phyloP scores from a whole-genome alignment of 768 basidiomycete genomes.

The Russula compacta region DNA sequence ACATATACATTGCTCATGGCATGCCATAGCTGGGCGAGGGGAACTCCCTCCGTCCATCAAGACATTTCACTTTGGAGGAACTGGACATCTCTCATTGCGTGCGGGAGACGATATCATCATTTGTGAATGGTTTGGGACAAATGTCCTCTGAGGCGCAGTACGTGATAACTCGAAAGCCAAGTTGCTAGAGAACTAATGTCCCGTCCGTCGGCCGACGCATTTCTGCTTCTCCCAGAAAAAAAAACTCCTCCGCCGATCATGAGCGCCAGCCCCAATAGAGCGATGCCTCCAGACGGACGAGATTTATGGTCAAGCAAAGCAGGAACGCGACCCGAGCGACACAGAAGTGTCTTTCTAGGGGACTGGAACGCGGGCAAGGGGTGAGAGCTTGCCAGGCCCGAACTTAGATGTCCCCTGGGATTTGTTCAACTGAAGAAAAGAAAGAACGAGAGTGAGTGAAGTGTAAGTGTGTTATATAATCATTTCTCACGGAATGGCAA shows the following conservation, averaged over 20 bases:
- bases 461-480: slow-evolving; percentile 34
- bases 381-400: slow-evolving; percentile 70
- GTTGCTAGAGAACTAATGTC: too few species aligned
- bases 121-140: too few species aligned
- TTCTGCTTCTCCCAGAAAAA: slow-evolving; percentile 29
- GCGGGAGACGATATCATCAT: too few species aligned
- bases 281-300: slow-evolving; percentile 53
- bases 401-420: slow-evolving; percentile 83
- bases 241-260: slow-evolving; percentile 38
- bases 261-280: slow-evolving; percentile 52
- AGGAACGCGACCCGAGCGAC: neutral
- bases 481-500: slow-evolving; percentile 27
- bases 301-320: slow-evolving; percentile 36
- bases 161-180: neutral
- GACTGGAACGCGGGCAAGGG: slow-evolving; percentile 94
- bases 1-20: too few species aligned
- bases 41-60: too few species aligned
- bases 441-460: slow-evolving; percentile 11
- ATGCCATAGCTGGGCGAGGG: too few species aligned
- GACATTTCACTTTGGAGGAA: too few species aligned
- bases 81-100: too few species aligned
- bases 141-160: neutral
- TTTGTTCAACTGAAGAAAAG: slow-evolving; percentile 46
- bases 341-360: slow-evolving; percentile 46
- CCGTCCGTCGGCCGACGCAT: slow-evolving; percentile 27